phyloP scores from a whole-genome alignment of 495 filamentous ascomycete species.

The Amphirosellinia nigrospora region DNA sequence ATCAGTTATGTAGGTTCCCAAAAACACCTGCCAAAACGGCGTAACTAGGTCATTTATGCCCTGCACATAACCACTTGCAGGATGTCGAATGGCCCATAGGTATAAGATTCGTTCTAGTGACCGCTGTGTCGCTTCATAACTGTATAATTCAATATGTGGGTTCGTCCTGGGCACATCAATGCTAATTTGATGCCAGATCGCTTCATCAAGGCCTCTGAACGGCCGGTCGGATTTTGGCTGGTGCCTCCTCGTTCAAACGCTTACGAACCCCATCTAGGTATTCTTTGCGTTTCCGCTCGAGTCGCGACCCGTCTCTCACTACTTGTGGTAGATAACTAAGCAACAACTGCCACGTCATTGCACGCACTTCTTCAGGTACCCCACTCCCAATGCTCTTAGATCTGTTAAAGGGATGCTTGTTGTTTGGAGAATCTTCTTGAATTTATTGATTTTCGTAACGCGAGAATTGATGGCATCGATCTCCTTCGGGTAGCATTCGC shows the following conservation, averaged over 20 bases:
- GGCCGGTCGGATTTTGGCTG: constrained; percentile 46
- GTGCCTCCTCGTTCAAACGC: constrained; percentile 78
- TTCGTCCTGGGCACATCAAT: constrained; percentile 98
- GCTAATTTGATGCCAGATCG: constrained; percentile 97
- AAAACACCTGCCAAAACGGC: constrained; percentile 96
- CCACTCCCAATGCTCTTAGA: constrained; percentile 84
- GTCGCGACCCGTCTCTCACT: constrained; percentile 89
- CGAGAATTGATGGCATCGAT: constrained; percentile 84
- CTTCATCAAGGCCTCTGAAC: constrained; percentile 85
- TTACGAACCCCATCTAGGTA: constrained; percentile 96
- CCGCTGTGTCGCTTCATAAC: constrained; percentile 93
- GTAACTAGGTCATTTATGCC: constrained; percentile 98
- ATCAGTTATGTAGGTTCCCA: constrained; percentile 92
- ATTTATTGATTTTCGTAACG: constrained; percentile 96
- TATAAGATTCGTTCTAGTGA: constrained; percentile 94
- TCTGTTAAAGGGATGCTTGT: constrained; percentile 86
- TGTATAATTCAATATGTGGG: constrained; percentile 91
- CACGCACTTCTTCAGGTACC: constrained; percentile 90
- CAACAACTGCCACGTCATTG: constrained; percentile 97
- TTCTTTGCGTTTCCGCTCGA: constrained; percentile 91
- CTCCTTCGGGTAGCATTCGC: constrained; percentile 81
- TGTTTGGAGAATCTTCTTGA: constrained; percentile 92
- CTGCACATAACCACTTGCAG: constrained; percentile 96
- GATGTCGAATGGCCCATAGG: constrained; percentile 96
- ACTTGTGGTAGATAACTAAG: constrained; percentile 95